Evolutionary conservation across 2,329 filamentous ascomycete genomes (phyloP), one percentile per base, ranked within the genome.

Genomic region (Neonectria punicea): DNA sequence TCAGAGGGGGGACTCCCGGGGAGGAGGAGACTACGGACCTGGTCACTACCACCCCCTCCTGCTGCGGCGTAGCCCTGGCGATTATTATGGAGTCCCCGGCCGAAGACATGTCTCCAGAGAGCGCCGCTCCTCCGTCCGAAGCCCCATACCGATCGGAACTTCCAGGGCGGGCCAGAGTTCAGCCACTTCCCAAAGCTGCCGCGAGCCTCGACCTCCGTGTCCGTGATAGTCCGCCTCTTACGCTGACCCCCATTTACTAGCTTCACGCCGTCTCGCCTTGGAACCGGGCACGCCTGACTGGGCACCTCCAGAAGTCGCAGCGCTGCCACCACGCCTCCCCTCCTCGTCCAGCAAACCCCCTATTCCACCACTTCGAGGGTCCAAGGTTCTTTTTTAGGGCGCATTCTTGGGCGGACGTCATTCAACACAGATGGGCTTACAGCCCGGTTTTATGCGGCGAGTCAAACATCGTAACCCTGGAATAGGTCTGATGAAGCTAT

Each of bases 81-180:
- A 65, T 67, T 61, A 63, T 50, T 62, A 61, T 67, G 68, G 68
- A 67, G 66, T 54, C 61, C 67, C 71, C 66, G 68, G 64, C 67
- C 63, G 69, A 69, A 70, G 69, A 66, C 59, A 63, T 61, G 49
- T 66, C 67, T 68, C 63, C 63, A 73, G 66, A 51, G 61, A 60
- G 61, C 69, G 67, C 72, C 70, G 72, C 66, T 72, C 70, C 72
- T 74, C 72, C 72, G 72, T 63, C 72, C 70, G 63, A 73, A 58
- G 67, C 66, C 61, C 72, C 72, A 73, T 71, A 69, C 72, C 73
- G 73, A 72, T 75, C 73, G 73, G 73, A 67, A 70, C 66, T 65
- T 60, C 57, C 59, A 72, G 60, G 68, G 71, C 69, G 71, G 73
- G 65, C 60, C 66, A 74, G 62, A 70, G 71, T 75, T 74, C 73